Base-by-base conservation (phyloP, 495 filamentous ascomycete genomes). In the Aspergillus wentii region DNA sequence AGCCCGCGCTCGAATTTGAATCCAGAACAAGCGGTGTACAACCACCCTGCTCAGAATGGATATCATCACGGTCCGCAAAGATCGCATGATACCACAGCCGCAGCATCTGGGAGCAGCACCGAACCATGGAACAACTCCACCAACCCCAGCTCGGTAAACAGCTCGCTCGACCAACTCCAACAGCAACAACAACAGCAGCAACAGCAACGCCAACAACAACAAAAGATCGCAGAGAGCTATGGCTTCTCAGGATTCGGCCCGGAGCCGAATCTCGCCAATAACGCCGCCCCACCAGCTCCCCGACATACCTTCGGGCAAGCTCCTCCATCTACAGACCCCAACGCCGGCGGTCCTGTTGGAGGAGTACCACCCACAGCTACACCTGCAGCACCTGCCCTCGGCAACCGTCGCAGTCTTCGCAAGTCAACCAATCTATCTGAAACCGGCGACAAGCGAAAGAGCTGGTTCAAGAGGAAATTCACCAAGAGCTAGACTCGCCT, bases 101-200 rank as follows among this genome's bases (percentile, higher is more conserved):
- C 85, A 0, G 79, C 74, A 1, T 80, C 81, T 8, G 52, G 22
- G 17, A 76, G 80, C 33, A 78, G 66, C 33, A 71, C 72, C 30
- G 86, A 92, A 29, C 77, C 79, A 11, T 79, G 74, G 49, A 83
- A 79, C n/a, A 86, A 88, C 53, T 83, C 81, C 29, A 94, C 86
- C 21, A 87, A 95, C 46, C 89, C 88, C 1, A 94, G 85, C 57
- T 92, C 86, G 41, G 80, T 94, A 42, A 94, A 94, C 62, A 94
- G 86, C 63, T 94, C 86, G 3, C 74, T 90, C 38, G 87, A 95
- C 45, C 81, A 85, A 34, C 62, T 80, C 17, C 72, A 77, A 29
- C 74, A 80, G 37, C 64, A 72, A 8, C 66, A 78, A 35, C 56
- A 61, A 26, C 39, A 48, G 13, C 46, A 57, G 10, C 48, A 53